Percentiles rank a stretch among this genome's conserved stretches.
phyloP scores from a whole-genome alignment of 2,329 filamentous ascomycete genomes.

The Dendryphion nanum region DNA sequence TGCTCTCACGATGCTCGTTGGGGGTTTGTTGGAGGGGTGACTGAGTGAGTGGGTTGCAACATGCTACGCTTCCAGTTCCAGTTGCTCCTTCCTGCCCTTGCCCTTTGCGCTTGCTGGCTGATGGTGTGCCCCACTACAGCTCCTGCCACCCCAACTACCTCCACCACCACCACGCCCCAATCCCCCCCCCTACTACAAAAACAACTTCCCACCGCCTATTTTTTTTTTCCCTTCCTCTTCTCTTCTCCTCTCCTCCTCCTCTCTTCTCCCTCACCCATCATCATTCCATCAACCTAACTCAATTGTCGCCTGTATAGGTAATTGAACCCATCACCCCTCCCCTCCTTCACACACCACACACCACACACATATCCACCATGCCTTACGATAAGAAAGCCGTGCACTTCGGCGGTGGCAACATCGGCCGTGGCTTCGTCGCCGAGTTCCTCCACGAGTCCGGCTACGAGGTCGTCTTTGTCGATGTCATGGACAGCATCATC shows the following conservation, averaged over 20 bases:
- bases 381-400: conserved; percentile 49
- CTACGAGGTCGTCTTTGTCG: conserved; percentile 94
- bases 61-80: no score
- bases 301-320: no score
- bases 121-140: conserved; percentile 1
- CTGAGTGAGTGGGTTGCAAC: no score
- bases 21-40: no score
- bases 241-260: conserved; percentile 1
- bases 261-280: conserved; percentile 13
- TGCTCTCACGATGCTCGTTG: no score
- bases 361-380: conserved; percentile 23
- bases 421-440: conserved; percentile 50
- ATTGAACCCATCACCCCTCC: conserved; percentile 5
- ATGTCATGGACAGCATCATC: conserved; percentile 85
- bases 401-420: conserved; percentile 55
- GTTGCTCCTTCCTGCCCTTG: no score
- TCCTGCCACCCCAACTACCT: no score
- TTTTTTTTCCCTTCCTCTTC: conserved; percentile 1
- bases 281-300: conserved; percentile 13
- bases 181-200: no score
- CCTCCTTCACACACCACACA: conserved; percentile 2
- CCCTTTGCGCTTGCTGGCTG: no score
- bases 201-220: conserved; percentile 1
- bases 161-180: no score
- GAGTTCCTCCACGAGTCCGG: conserved; percentile 87